Evolutionary conservation across 2,329 filamentous ascomycete species (phyloP).

Genomic region (Phaeosphaeria sp.): DNA sequence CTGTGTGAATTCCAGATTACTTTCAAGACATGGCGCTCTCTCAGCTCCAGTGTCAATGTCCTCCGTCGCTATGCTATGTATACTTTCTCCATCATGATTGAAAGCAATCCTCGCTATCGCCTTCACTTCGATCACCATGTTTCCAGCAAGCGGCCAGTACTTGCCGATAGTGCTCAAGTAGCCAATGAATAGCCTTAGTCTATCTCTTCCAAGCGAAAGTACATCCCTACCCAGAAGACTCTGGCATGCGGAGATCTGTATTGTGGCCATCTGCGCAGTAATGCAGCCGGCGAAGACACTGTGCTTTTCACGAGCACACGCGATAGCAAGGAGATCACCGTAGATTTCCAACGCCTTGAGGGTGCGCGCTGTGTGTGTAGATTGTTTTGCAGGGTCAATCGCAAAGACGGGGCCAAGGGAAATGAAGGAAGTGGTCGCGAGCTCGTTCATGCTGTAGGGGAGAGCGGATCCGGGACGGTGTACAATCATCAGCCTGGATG

Average conservation of each 20-base stretch:
- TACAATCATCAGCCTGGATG: conserved; percentile 30
- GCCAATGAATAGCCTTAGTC: conserved; percentile 77
- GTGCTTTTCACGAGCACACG: conserved; percentile 75
- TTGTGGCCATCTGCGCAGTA: conserved; percentile 29
- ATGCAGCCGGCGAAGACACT: conserved; percentile 48
- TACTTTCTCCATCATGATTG: no score
- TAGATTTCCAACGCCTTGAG: conserved; percentile 78
- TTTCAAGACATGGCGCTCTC: no score
- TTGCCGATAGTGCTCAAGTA: conserved; percentile 70
- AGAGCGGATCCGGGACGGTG: conserved; percentile 52
- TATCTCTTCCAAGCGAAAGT: conserved; percentile 71
- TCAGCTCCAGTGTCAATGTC: no score
- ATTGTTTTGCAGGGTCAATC: conserved; percentile 56
- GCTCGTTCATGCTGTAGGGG: conserved; percentile 30
- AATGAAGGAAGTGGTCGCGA: conserved; percentile 63
- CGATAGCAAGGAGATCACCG: conserved; percentile 75
- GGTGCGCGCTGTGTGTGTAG: conserved; percentile 75
- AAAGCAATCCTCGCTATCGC: not conserved
- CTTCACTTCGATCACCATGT: conserved; percentile 70
- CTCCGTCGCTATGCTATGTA: no score
- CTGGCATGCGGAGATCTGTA: conserved; percentile 68
- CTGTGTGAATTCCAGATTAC: no score
- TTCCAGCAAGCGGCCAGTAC: conserved; percentile 73
- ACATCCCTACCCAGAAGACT: conserved; percentile 56
- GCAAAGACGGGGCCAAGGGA: conserved; percentile 54